Evolutionary conservation across 108 stramenopile genomes (phyloP).

Genomic region (Aurantiochytrium sp.): DNA sequence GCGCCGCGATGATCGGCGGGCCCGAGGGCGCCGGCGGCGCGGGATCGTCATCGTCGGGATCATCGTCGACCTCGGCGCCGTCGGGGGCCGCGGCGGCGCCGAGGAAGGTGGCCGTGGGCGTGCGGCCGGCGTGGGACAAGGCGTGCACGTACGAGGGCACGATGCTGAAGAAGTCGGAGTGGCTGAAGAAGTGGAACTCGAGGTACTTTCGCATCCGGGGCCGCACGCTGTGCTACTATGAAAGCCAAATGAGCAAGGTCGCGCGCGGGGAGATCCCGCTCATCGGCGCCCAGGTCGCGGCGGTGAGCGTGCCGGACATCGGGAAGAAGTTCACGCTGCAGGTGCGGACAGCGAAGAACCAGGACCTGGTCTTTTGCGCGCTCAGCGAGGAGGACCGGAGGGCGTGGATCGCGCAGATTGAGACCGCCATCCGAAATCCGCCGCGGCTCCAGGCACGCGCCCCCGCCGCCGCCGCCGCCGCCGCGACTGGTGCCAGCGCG

Average conservation of each 20-base stretch:
- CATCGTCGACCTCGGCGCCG: too few species aligned
- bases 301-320: not conserved
- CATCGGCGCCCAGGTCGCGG: not conserved
- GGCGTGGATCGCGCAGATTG: not conserved
- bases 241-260: not conserved
- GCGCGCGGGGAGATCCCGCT: constrained; percentile 16
- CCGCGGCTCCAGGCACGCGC: too few species aligned
- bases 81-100: not conserved
- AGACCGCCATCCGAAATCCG: not conserved
- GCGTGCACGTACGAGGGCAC: not conserved
- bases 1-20: too few species aligned
- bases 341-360: not conserved
- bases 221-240: constrained; percentile 13
- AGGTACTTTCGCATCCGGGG: constrained; percentile 3
- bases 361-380: not conserved
- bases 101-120: not conserved
- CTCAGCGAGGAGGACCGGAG: not conserved
- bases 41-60: too few species aligned
- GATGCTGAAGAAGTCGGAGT: not conserved
- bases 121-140: not conserved
- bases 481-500: too few species aligned
- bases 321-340: not conserved
- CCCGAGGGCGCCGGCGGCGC: too few species aligned
- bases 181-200: constrained; percentile 23
- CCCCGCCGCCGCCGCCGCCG: too few species aligned